Evolutionary conservation across 306 rosid genomes (phyloP), one percentile per base, ranked within the genome.

Genomic region (Vicia villosa): DNA sequence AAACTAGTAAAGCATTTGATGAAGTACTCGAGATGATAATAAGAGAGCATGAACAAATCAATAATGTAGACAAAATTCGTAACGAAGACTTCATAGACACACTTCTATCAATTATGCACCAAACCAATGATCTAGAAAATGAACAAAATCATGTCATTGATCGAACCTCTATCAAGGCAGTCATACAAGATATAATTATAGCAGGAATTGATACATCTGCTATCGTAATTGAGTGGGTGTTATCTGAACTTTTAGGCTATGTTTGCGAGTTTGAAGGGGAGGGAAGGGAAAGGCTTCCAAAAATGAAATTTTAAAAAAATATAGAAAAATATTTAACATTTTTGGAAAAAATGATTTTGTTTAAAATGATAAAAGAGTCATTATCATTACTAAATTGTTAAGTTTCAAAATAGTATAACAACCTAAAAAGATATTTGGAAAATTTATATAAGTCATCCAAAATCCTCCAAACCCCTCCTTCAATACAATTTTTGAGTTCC

Each of bases 61-160:
- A 9, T 24, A 55, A 55, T 24, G 1, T 2, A 1, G 37, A 55
- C 10, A 55, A 24, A 55, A 55, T 0, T 22, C 37, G 0, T 2
- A 10, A 55, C 6, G 19, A 55, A 26, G 61, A 58, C 21, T 30
- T 58, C 9, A 5, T 58, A 6, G 64, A 58, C 5, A 58, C 36
- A 32, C 24, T 58, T 32, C 64, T 58, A 11, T n/a, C 64, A 30
- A 3, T 58, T n/a, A 58, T 58, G 64, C 8, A 58, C 43, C 64
- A 58, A 8, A n/a, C 6, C 8, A 28, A 8, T 3, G 62, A 26
- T 56, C 5, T 1, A 12, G 38, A 12, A 22, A 32, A 8, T 32
- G 42, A 58, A 58, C 43, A 32, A 58, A 32, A 9, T 15, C 42
- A 15, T 58, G 6, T n/a, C 6, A 58, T 32, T 15, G 64, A 32